Evolutionary conservation across 108 stramenopile genomes (phyloP).

Genomic region (Nitzschia inconspicua): DNA sequence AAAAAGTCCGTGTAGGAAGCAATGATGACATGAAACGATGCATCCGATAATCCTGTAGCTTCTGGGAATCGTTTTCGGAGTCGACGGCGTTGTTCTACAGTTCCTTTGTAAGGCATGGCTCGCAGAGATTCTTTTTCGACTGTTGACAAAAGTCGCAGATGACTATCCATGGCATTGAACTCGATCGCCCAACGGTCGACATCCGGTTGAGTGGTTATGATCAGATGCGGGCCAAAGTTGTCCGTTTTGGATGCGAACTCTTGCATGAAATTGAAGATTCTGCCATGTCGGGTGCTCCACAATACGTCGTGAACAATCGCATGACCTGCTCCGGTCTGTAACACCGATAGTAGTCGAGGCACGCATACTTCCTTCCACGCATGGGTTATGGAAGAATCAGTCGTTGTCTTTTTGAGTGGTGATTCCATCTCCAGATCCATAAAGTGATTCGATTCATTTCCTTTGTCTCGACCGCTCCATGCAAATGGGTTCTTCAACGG

Average conservation of each 20-base stretch:
- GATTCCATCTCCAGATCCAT: not conserved
- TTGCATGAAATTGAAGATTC: slow-evolving; percentile 61
- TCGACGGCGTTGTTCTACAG: slow-evolving; percentile 31
- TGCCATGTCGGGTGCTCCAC: slow-evolving; percentile 58
- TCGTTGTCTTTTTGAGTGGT: not conserved
- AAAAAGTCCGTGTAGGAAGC: slow-evolving; percentile 66
- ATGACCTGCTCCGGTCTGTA: slow-evolving; percentile 68
- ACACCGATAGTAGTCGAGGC: slow-evolving; percentile 56
- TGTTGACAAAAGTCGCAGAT: slow-evolving; percentile 29
- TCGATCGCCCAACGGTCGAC: slow-evolving; percentile 50
- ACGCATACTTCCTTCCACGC: slow-evolving; percentile 56
- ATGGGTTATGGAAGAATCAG: slow-evolving; percentile 12
- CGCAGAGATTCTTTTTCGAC: slow-evolving; percentile 32
- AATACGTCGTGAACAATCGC: slow-evolving; percentile 68
- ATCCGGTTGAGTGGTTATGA: slow-evolving; percentile 62
- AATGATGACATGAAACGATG: slow-evolving; percentile 76
- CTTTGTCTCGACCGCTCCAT: slow-evolving; percentile 15
- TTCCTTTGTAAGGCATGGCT: slow-evolving; percentile 57
- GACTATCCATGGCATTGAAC: slow-evolving; percentile 50
- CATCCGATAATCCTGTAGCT: slow-evolving; percentile 53
- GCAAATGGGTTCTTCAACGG: slow-evolving; percentile 26
- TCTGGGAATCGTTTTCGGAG: slow-evolving; percentile 65
- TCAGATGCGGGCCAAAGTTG: slow-evolving; percentile 77
- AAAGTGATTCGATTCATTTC: not conserved
- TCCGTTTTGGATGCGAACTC: slow-evolving; percentile 28